Conservation (phyloP, 345 rosid genomes). For the Erodium maritimum region DNA sequence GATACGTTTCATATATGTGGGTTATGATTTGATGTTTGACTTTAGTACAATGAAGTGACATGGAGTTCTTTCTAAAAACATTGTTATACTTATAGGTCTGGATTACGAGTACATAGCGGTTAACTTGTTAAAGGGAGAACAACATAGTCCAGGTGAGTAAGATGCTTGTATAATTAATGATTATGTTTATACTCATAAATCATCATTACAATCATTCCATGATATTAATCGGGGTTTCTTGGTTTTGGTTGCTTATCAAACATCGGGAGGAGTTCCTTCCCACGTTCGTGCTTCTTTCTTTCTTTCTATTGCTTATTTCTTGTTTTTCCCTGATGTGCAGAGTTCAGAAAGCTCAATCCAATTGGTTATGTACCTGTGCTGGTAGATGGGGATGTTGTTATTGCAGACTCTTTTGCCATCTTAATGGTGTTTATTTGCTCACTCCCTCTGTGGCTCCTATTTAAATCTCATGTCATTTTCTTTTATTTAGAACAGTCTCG, state of each 20-base stretch:
- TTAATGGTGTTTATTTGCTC: slow-evolving; percentile 26
- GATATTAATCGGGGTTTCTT: neutral
- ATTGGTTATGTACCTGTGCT: slow-evolving; percentile 64
- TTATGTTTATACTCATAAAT: no score
- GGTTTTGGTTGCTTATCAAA: neutral
- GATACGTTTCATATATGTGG: no score
- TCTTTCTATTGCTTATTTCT: neutral
- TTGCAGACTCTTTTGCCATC: slow-evolving; percentile 75
- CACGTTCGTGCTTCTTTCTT: neutral
- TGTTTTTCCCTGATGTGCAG: slow-evolving; percentile 19
- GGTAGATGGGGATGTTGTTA: slow-evolving; percentile 54
- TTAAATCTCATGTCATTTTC: neutral
- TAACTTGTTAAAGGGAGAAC: slow-evolving; percentile 47
- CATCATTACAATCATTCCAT: no score
- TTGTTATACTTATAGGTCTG: slow-evolving; percentile 32
- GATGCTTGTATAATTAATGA: no score
- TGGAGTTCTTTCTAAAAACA: neutral
- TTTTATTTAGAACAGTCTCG: neutral
- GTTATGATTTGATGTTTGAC: no score
- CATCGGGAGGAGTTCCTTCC: neutral
- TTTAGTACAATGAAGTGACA: no score
- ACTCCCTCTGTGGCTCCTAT: neutral
- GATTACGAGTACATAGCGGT: slow-evolving; percentile 56
- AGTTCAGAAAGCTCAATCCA: slow-evolving; percentile 59
- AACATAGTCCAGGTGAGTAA: slow-evolving; percentile 45